phyloP scores from a whole-genome alignment of 345 rosid genomes.

The Citrus australasica region DNA sequence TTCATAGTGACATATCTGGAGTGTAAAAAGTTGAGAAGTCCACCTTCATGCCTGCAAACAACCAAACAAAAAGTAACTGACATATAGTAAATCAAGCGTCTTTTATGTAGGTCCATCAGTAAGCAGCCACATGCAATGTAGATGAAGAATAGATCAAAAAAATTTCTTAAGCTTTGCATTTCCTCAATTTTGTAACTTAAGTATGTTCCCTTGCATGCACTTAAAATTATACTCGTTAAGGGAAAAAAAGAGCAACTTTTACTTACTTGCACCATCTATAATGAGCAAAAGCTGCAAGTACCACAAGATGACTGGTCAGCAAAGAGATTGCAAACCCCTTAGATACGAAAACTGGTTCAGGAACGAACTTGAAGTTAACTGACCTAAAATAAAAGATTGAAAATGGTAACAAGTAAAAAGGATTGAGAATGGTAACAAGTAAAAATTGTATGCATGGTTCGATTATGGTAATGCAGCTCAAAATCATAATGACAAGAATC shows the following conservation, averaged over 20 bases:
- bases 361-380: constrained; percentile 94
- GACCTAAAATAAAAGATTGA: constrained; percentile 59
- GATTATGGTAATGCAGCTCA: not conserved
- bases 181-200: not conserved
- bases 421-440: not conserved
- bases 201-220: not conserved
- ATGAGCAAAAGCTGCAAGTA: constrained; percentile 66
- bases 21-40: constrained; percentile 58
- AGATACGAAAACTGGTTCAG: constrained; percentile 81
- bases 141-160: constrained; percentile 1
- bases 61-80: not conserved
- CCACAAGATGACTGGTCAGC: constrained; percentile 64
- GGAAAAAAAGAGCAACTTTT: not conserved
- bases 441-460: not conserved
- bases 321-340: constrained; percentile 80
- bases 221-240: not conserved
- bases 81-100: not conserved
- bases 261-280: constrained; percentile 98
- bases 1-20: constrained; percentile 38
- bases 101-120: not conserved
- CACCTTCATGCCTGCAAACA: constrained; percentile 77
- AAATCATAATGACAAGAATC: not conserved
- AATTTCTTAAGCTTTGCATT: not conserved
- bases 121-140: not conserved
- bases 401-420: not conserved